phyloP scores from a whole-genome alignment of 306 rosid genomes.

The Rubus idaeus region DNA sequence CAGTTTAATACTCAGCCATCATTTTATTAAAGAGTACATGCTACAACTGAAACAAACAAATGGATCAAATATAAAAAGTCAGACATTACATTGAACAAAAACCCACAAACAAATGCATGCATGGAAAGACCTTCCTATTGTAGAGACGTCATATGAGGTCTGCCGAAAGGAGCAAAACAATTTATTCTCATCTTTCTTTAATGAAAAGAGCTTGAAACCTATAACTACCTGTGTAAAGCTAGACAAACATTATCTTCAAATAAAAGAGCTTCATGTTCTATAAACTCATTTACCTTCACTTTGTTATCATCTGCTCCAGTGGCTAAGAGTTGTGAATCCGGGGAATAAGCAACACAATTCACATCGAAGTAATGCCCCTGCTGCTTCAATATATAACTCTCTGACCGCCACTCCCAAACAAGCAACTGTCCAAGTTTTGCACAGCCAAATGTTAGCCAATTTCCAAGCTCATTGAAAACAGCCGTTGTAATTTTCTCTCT shows the following conservation, averaged over 20 bases:
- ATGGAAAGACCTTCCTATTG: background rate
- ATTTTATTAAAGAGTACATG: background rate
- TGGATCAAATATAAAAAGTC: background rate
- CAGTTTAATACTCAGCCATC: background rate
- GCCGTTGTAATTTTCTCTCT: slow-evolving; percentile 85
- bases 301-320: slow-evolving; percentile 99
- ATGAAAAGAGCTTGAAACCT: slow-evolving; percentile 1
- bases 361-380: slow-evolving; percentile 99
- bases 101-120: background rate
- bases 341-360: slow-evolving; percentile 78
- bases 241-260: background rate
- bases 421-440: slow-evolving; percentile 90
- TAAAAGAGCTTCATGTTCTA: background rate
- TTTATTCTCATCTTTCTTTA: background rate
- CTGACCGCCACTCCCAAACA: slow-evolving; percentile 97
- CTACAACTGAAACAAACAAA: background rate
- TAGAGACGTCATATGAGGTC: background rate
- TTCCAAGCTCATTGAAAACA: slow-evolving; percentile 77
- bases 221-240: background rate
- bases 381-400: slow-evolving; percentile 89
- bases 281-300: slow-evolving; percentile 64
- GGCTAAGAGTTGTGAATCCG: slow-evolving; percentile 82
- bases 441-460: slow-evolving; percentile 89
- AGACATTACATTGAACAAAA: background rate
- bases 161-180: slow-evolving; percentile 1